Base-by-base conservation (phyloP, 139 green algal genomes). In the Monoraphidium neglectum region DNA sequence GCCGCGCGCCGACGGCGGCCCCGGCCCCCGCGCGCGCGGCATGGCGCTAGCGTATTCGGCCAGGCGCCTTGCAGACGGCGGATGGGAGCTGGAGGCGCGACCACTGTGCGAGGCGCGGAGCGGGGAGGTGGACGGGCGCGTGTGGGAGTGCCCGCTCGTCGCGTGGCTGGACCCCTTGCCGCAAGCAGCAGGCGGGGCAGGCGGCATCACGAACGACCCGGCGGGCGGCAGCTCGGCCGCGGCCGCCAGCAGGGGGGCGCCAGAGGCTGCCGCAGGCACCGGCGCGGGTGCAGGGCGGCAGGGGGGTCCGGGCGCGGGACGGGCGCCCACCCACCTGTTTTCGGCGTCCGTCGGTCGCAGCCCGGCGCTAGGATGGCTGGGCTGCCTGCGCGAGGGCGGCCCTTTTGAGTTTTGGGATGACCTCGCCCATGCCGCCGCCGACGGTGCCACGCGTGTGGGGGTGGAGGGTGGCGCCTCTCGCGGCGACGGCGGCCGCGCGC, bases 101-200 rank as follows among this genome's bases (percentile, higher is more conserved):
- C 56, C 40, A 16, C 38, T 77, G 54, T 77, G 70, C 15, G 32
- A 18, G 26, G 70, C 70, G 18, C 18, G 30, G 26, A 60, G 60
- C 13, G 37, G 26, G 1, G 70, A 43, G 26, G 43, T 16, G 32
- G 46, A 68, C 28, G 77, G 69, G 28, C 16, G 21, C 12, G 72
- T 83, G 36, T 83, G 77, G 77, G 77, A 83, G 70, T 83, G 77
- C 77, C 77, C 77, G 12, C 13, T 77, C n/a, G 53, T 82, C 43
- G 47, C 56, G 53, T 18, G 33, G 51, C 51, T 80, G 24, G 35
- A 28, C 30, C 33, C 60, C 10, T 33, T 61, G 68, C 68, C 68
- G 46, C 46, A 46, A 16, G n/a, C 46, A 61, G 26, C 47, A 37
- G n/a, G 47, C 28, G n/a, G 33, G 51, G 46, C n/a, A 2, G 43